Evolutionary conservation across 371 early-diverging fungal species (phyloP), one percentile per base, ranked within the genome.

Genomic region (Fennellomyces sp.): DNA sequence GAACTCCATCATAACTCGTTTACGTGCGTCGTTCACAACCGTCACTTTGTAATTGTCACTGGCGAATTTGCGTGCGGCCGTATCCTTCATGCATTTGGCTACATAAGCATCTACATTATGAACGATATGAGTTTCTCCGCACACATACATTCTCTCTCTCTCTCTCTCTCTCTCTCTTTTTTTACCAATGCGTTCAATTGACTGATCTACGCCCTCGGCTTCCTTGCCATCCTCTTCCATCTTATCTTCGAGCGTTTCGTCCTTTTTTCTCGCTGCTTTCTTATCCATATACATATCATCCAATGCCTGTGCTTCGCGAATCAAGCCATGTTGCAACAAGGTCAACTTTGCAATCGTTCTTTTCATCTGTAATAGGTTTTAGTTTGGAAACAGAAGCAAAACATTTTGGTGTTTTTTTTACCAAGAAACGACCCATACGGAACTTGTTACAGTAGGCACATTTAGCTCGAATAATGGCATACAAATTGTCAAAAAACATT

Each of bases 401-500:
- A 39, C 26, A 23, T 7, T 1, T 28, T 27, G 26, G n/a, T 15
- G 7, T 28, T 28, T 21, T 29, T 3, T 35, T 63, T 86, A 89
- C 91, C 70, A 84, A 77, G 29, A 84, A 73, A 48, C 85, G 81
- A 29, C 87, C 82, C 51, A 92, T 76, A 61, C 94, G 88, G 67
- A 99, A 91, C 19, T 83, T 80, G 68, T 94, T 92, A 80, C 99
- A 99, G 64, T 91, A 92, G 27, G 88, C 78, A 79, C 99, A 99
- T 52, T 85, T 81, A 3, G 93, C 86, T 60, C 91, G 91, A 8
- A 99, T 81, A 42, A 99, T 68, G 60, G 89, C 89, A 72, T 89
- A 91, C 74, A 97, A 75, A 27, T 92, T 86, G 23, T 88, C 87
- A 70, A 97, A 97, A 64, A 94, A 90, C 83, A 99, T 79, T 30